Conservation (phyloP, 2,329 filamentous ascomycete genomes). For the Xylariales sp. region DNA sequence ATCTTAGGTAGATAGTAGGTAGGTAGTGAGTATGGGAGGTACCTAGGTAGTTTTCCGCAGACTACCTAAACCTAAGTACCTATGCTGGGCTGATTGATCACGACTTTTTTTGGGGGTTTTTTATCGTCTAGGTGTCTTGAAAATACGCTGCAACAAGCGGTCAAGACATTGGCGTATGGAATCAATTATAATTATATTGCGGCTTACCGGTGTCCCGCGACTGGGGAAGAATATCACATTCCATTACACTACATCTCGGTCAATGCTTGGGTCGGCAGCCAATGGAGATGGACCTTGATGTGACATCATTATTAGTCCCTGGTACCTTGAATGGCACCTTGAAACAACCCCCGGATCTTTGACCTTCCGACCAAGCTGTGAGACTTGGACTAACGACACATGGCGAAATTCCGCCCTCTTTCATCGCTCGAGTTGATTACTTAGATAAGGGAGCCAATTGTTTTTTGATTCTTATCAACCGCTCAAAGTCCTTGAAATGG, state of each 20-base stretch:
- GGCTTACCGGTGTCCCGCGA: constrained; percentile 14
- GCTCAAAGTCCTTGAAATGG: constrained; percentile 29
- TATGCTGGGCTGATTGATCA: not conserved
- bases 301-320: constrained; percentile 39
- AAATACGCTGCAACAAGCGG: constrained; percentile 15
- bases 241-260: constrained; percentile 5
- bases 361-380: constrained; percentile 22
- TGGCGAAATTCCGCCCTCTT: not conserved
- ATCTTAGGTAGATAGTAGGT: too few relatives aligned
- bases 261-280: constrained; percentile 13
- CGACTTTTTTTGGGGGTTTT: not conserved
- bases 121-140: not conserved
- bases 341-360: constrained; percentile 30
- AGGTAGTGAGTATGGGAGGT: too few relatives aligned
- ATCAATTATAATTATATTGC: constrained; percentile 18
- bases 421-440: not conserved
- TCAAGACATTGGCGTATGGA: constrained; percentile 13
- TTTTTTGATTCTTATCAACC: not conserved
- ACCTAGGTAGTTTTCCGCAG: too few relatives aligned
- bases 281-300: constrained; percentile 23
- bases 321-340: constrained; percentile 1
- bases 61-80: too few relatives aligned
- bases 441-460: not conserved
- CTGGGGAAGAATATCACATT: not conserved
- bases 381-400: not conserved